phyloP scores from a whole-genome alignment of 2,329 filamentous ascomycete species.

The Penicillium paneum region DNA sequence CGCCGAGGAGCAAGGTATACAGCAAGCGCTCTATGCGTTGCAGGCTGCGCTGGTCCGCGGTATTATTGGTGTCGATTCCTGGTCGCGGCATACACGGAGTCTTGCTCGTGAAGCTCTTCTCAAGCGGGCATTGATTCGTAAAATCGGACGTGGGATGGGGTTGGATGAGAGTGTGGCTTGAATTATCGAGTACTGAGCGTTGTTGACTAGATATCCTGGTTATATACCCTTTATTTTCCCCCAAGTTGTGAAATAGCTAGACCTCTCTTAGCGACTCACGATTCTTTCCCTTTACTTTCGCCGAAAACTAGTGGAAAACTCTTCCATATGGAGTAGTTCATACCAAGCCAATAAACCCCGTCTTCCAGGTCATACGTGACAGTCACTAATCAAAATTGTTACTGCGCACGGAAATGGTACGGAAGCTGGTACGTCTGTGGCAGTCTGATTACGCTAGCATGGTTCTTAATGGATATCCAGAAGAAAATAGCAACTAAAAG shows the following conservation, averaged over 20 bases:
- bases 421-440: too few relatives aligned
- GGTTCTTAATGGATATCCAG: too few relatives aligned
- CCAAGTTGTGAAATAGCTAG: neutral
- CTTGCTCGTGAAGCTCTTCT: slow-evolving; percentile 49
- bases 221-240: slow-evolving; percentile 13
- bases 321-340: too few relatives aligned
- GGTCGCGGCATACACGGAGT: slow-evolving; percentile 47
- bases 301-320: too few relatives aligned
- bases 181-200: neutral
- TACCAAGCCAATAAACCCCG: too few relatives aligned
- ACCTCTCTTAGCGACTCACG: neutral
- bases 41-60: slow-evolving; percentile 46
- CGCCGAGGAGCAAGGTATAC: slow-evolving; percentile 81
- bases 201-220: neutral
- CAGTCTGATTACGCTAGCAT: too few relatives aligned
- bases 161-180: slow-evolving; percentile 29
- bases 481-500: too few relatives aligned
- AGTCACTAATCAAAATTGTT: too few relatives aligned
- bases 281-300: neutral
- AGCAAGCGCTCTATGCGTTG: slow-evolving; percentile 74
- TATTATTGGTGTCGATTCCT: slow-evolving; percentile 46
- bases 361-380: too few relatives aligned
- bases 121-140: slow-evolving; percentile 46
- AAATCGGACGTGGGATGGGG: slow-evolving; percentile 47
- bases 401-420: too few relatives aligned